Conservation (phyloP, 768 basidiomycete genomes). For the Cystofilobasidium bisporidii region DNA sequence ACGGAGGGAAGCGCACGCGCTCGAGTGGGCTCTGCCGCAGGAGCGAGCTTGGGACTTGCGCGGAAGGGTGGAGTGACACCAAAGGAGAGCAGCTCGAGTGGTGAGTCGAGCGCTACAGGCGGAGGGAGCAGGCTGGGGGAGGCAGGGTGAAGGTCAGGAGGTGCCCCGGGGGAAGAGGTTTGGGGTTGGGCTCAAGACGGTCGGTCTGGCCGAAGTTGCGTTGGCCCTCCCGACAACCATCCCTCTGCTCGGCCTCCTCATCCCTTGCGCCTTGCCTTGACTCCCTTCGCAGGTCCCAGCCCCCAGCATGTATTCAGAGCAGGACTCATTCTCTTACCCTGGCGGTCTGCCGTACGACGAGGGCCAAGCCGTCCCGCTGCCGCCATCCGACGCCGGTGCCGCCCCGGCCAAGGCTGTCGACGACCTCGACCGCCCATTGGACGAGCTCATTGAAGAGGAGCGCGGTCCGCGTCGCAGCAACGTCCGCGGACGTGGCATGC, state of each 20-base stretch:
- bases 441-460: background rate
- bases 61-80: too few relatives aligned
- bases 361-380: background rate
- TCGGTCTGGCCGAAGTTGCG: too few relatives aligned
- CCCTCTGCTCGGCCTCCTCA: background rate
- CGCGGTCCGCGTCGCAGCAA: background rate
- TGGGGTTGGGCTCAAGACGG: too few relatives aligned
- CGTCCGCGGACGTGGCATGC: background rate
- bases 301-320: background rate
- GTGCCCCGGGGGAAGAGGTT: too few relatives aligned
- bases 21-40: too few relatives aligned
- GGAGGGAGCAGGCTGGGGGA: too few relatives aligned
- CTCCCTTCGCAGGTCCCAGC: background rate
- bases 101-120: too few relatives aligned
- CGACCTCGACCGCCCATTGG: slow-evolving; percentile 3
- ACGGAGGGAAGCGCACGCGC: background rate
- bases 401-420: background rate
- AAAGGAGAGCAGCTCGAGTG: too few relatives aligned
- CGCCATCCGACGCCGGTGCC: background rate
- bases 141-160: too few relatives aligned
- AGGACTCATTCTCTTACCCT: slow-evolving; percentile 4
- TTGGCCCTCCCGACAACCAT: too few relatives aligned
- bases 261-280: background rate
- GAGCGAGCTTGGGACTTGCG: too few relatives aligned
- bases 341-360: slow-evolving; percentile 5